Evolutionary conservation across 1,284 basidiomycete species (phyloP).

Genomic region (Microbotryomycetes sp.): DNA sequence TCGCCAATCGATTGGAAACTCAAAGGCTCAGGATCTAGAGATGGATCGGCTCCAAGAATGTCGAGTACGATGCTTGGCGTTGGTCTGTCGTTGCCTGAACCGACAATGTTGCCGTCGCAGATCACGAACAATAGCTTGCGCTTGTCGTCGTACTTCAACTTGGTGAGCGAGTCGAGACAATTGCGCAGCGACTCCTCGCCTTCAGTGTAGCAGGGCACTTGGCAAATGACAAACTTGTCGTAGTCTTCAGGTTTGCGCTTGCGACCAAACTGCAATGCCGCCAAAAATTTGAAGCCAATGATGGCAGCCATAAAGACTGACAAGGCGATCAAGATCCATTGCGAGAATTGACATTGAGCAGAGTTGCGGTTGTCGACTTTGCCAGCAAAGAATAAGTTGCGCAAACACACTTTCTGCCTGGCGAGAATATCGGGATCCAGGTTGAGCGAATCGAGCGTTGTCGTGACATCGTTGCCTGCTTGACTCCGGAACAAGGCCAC

Average conservation of each 20-base stretch:
- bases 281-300: constrained; percentile 97
- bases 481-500: constrained; percentile 75
- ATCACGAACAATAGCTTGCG: constrained; percentile 90
- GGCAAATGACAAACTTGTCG: constrained; percentile 98
- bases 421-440: constrained; percentile 62
- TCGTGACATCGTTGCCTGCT: constrained; percentile 69
- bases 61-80: constrained; percentile 78
- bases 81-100: constrained; percentile 55
- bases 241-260: constrained; percentile 86
- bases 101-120: constrained; percentile 98
- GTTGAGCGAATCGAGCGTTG: constrained; percentile 59
- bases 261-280: constrained; percentile 80
- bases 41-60: constrained; percentile 88
- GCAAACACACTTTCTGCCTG: constrained; percentile 77
- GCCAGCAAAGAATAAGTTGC: constrained; percentile 87
- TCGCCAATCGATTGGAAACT: constrained; percentile 91
- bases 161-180: constrained; percentile 91
- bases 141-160: constrained; percentile 96
- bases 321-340: constrained; percentile 82
- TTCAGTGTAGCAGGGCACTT: constrained; percentile 53
- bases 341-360: constrained; percentile 82
- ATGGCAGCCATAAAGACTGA: constrained; percentile 90
- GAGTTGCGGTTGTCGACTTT: constrained; percentile 89
- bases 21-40: constrained; percentile 87
- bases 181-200: constrained; percentile 77